Conservation (phyloP, 306 rosid species). For the Vigna reflexopilosa region DNA sequence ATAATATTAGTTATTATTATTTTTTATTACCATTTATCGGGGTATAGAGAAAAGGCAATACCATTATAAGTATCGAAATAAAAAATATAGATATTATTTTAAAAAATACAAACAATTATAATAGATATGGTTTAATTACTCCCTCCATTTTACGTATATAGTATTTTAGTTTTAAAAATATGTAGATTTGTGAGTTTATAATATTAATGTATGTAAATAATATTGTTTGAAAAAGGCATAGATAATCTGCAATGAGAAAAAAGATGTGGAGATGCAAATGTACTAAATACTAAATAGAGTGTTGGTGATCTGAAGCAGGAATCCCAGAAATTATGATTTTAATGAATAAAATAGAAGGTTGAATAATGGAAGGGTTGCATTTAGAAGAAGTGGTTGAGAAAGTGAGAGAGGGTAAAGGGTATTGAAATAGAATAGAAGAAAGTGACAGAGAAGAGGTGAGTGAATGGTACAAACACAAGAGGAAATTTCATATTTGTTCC, state of each 20-base stretch:
- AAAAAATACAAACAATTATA: neutral
- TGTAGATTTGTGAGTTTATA: neutral
- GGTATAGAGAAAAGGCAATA: neutral
- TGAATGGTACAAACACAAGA: neutral
- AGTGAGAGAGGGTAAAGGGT: neutral
- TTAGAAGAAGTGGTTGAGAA: neutral
- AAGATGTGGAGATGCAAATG: neutral
- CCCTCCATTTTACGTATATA: neutral
- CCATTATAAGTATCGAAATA: neutral
- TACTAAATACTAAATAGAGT: too few species aligned
- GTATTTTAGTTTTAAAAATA: neutral
- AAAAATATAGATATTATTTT: neutral
- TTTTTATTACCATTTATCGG: too few species aligned
- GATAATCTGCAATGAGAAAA: neutral
- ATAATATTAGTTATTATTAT: neutral
- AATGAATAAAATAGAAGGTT: neutral
- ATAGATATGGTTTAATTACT: neutral
- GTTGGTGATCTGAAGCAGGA: neutral
- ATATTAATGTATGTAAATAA: neutral
- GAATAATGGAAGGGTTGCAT: neutral
- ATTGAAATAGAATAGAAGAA: neutral
- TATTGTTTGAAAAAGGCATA: neutral
- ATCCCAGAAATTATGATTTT: neutral
- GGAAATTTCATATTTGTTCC: neutral
- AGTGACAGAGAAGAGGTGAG: slow-evolving; percentile 1